These are phyloP conservation scores for Lasiosphaeria miniovina DNA, from an alignment of 495 filamentous ascomycete genomes.

Conservation along the genomic window DNA sequence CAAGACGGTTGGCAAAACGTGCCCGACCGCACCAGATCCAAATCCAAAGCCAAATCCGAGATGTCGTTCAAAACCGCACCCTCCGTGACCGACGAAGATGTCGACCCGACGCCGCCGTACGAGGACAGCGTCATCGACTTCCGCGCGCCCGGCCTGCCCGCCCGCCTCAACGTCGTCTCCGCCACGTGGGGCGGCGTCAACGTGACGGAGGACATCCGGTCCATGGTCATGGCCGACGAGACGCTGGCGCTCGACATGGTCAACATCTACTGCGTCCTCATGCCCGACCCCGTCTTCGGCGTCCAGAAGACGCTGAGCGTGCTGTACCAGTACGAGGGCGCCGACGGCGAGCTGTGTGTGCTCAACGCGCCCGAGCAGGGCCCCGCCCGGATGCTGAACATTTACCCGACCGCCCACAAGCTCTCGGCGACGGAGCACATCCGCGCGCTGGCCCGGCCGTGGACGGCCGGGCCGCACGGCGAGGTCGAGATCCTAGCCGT, in stretches of 20 bases:
- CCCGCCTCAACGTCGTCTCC: slow-evolving; percentile 22
- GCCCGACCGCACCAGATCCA: neutral
- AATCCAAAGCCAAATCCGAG: neutral
- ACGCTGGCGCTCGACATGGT: slow-evolving; percentile 22
- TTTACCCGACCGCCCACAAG: slow-evolving; percentile 5
- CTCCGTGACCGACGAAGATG: neutral
- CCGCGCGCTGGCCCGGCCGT: slow-evolving; percentile 8
- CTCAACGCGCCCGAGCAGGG: neutral
- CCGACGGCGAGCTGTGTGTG: too few relatives aligned
- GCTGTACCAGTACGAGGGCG: slow-evolving; percentile 23
- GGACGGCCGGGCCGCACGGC: slow-evolving; percentile 12
- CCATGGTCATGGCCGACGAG: slow-evolving; percentile 17
- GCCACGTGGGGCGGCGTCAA: slow-evolving; percentile 30
- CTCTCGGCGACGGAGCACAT: neutral
- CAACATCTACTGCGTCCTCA: slow-evolving; percentile 15
- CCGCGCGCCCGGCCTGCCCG: slow-evolving; percentile 2
- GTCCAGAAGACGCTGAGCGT: slow-evolving; percentile 20
- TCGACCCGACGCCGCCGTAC: slow-evolving; percentile 15
- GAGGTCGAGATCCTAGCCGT: slow-evolving; percentile 26
- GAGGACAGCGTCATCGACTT: neutral
- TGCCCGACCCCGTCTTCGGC: slow-evolving; percentile 23
- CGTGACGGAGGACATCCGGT: slow-evolving; percentile 17
- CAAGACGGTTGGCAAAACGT: neutral
- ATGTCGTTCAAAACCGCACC: neutral
- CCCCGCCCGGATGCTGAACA: slow-evolving; percentile 11